Percentiles rank a stretch among this genome's conserved stretches.
phyloP scores from a whole-genome alignment of 2,329 filamentous ascomycete species.

The Microdochium paspali region DNA sequence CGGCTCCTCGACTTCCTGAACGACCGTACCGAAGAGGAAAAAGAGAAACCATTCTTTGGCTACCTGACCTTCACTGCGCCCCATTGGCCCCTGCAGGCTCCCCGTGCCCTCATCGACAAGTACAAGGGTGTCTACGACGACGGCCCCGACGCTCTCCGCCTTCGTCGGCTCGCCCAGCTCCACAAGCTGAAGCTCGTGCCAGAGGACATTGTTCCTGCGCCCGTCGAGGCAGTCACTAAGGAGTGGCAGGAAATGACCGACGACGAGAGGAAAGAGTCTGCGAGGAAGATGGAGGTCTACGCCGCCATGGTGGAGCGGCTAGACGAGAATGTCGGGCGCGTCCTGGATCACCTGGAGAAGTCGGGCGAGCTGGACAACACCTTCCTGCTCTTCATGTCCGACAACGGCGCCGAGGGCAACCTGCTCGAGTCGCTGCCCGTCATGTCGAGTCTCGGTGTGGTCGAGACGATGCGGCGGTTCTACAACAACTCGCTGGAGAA shows the following conservation, averaged over 20 bases:
- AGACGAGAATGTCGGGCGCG: conserved; percentile 38
- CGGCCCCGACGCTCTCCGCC: conserved; percentile 14
- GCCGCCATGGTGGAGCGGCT: conserved; percentile 46
- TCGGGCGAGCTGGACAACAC: conserved; percentile 43
- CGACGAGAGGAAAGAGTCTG: conserved; percentile 4
- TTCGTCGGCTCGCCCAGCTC: neutral
- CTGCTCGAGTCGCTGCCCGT: conserved; percentile 10
- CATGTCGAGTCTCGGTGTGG: no score
- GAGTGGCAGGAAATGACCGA: conserved; percentile 9
- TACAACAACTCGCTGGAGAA: conserved; percentile 48
- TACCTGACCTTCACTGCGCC: conserved; percentile 43
- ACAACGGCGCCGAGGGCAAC: conserved; percentile 43
- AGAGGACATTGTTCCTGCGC: conserved; percentile 11
- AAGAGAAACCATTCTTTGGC: conserved; percentile 11
- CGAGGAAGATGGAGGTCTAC: conserved; percentile 27
- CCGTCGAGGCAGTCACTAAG: neutral
- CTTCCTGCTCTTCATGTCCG: conserved; percentile 43
- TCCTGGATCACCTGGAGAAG: conserved; percentile 34
- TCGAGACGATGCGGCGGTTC: conserved; percentile 26
- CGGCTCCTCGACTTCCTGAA: conserved; percentile 25
- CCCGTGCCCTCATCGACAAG: conserved; percentile 11
- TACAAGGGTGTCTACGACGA: conserved; percentile 24
- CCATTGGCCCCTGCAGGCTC: conserved; percentile 43
- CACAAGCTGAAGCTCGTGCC: conserved; percentile 22
- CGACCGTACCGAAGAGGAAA: conserved; percentile 12